Evolutionary conservation across 345 rosid genomes (phyloP), one percentile per base, ranked within the genome.

Genomic region (Syzygium grande): DNA sequence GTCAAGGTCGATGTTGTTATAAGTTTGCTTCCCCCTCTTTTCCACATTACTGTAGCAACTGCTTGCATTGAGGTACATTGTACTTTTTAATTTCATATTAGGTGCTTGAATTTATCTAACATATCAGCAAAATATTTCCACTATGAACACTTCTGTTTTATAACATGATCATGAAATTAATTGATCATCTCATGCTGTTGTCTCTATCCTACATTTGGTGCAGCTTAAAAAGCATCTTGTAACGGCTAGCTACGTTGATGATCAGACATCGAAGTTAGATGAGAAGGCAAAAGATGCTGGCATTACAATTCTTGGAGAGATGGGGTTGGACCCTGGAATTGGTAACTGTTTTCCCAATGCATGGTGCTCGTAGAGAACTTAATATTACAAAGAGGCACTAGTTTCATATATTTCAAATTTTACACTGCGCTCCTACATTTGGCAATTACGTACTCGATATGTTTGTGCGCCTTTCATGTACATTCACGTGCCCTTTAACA

Each of bases 291-390:
- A 91, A 92, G 91, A 63, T 87, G 98, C 95, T 86, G 98, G 97
- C 80, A 91, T 95, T 86, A 94, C 98, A 3, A 95, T 97, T 92
- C 98, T 97, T 83, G 99, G 99, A 9, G 99, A 97, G 93, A 96
- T 97, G 99, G 99, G 99, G 53, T 91, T 97, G 92, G 99, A 97
- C 90, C 99, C 99, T 87, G 99, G 99, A 90, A 97, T 97, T 52
- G 99, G 99, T 96, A 94, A 89, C 54, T 86, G 84, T 29, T 51
- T 53, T 11, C 61, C 25, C 14, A 21, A 73, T 38, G 15, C 16
- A 11, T 84, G 7, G 80, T 38, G 83, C 63, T 58, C 13, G n/a
- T 58, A 58, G 63, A 73, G 83, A 73, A 73, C 49, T 73, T 19
- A 73, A 22, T 73, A 38, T 38, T 73, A 34, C 83, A 73, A 38